phyloP scores from a whole-genome alignment of 352 stramenopile species.

The Phytophthora pseudosyringae region DNA sequence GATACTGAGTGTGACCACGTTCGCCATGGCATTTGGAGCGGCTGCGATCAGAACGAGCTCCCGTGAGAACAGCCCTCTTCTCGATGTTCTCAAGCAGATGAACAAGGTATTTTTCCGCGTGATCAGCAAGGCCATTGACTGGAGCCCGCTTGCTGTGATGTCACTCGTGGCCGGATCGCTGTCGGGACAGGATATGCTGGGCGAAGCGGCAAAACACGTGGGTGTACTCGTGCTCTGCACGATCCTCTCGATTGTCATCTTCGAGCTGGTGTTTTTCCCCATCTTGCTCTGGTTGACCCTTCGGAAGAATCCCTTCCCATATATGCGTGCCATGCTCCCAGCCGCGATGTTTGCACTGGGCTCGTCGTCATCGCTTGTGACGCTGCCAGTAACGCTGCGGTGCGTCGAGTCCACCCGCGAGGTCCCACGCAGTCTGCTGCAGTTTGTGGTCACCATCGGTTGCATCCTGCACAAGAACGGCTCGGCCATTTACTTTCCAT shows the following conservation, averaged over 20 bases:
- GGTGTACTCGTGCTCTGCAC: slow-evolving; percentile 65
- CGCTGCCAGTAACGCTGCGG: slow-evolving; percentile 68
- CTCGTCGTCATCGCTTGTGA: slow-evolving; percentile 71
- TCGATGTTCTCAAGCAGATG: slow-evolving; percentile 69
- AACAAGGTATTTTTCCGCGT: slow-evolving; percentile 77
- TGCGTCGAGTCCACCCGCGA: slow-evolving; percentile 68
- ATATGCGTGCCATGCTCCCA: slow-evolving; percentile 70
- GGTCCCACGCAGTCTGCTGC: slow-evolving; percentile 57
- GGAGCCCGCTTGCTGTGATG: slow-evolving; percentile 67
- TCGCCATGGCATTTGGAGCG: slow-evolving; percentile 66
- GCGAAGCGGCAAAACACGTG: slow-evolving; percentile 52
- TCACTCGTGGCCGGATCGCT: slow-evolving; percentile 77
- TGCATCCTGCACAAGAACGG: slow-evolving; percentile 82
- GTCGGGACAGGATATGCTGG: slow-evolving; percentile 50
- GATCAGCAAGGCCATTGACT: slow-evolving; percentile 70
- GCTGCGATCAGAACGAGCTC: slow-evolving; percentile 55
- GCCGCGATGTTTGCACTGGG: slow-evolving; percentile 71
- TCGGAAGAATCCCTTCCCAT: slow-evolving; percentile 58
- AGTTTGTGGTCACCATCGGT: slow-evolving; percentile 80
- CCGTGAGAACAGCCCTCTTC: slow-evolving; percentile 61
- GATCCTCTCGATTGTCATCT: slow-evolving; percentile 47
- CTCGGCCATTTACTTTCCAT: slow-evolving; percentile 76
- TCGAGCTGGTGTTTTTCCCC: slow-evolving; percentile 68
- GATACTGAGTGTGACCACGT: slow-evolving; percentile 70
- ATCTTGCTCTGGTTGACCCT: slow-evolving; percentile 54